Base-by-base conservation (phyloP, 805 yeast species). In the Huiozyma naganishii region DNA sequence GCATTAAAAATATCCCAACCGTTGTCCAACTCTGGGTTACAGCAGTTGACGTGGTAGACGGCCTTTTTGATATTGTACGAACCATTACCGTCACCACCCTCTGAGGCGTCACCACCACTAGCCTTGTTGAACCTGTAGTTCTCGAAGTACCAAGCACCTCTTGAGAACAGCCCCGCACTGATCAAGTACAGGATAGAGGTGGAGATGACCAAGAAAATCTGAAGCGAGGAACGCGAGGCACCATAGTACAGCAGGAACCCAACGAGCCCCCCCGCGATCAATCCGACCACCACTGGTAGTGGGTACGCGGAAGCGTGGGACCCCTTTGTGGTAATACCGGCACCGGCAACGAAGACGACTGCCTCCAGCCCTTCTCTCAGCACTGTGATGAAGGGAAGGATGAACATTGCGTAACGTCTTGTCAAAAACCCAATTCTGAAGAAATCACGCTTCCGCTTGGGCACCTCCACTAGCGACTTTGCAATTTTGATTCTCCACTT, bases 1-100 rank as follows among this genome's bases (percentile, higher is more conserved):
- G 97, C 86, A 60, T 90, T 90, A 74, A 90, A 90, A 48, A 90
- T 80, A 75, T 88, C 95, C 97, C 97, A 90, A 69, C 97, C 97
- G 54, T 81, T 79, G 66, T 83, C 90, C 46, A 73, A 71, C 65
- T 83, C 89, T 39, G 97, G 97, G 67, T 88, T 88, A 71, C 97
- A 90, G 70, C 97, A 90, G 74, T 90, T 88, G 48, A 90, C 94
- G 68, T 90, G 98, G 89, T 95, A 90, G 28, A 90, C 96, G 10
- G 83, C 67, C 57, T 74, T 74, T 41, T 71, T 57, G 57, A 90
- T 77, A 65, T 90, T 80, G 67, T 90, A 90, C 27, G 97, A 82
- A 61, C 98, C 98, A 37, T 95, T 90, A 53, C 98, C 98, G 43
- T 80, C 73, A 56, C 97, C 97, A 54, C 72, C 69, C 66, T 90